A percentile compares a stretch with the other conserved stretches of the same genome.
phyloP scores from a whole-genome alignment of 768 basidiomycete species.

The Serendipita sp. region DNA sequence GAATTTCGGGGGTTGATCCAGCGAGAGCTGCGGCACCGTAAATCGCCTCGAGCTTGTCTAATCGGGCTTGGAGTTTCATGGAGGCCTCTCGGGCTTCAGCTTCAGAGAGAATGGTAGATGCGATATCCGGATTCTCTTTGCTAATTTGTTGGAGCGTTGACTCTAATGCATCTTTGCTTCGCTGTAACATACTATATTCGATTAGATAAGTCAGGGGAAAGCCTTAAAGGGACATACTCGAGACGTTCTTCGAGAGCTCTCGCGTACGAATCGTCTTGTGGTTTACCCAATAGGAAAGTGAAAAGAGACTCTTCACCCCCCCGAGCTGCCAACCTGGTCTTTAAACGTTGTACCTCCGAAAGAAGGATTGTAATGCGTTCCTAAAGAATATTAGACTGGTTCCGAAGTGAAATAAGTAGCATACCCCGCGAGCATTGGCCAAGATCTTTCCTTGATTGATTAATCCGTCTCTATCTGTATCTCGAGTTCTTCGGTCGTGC shows the following conservation, averaged over 20 bases:
- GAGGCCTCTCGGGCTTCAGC: conserved; percentile 16
- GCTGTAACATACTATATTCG: conserved; percentile 34
- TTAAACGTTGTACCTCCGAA: conserved; percentile 58
- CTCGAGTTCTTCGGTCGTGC: conserved; percentile 50
- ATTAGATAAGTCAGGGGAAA: conserved; percentile 7
- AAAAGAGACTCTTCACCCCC: conserved; percentile 56
- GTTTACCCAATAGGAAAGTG: conserved; percentile 43
- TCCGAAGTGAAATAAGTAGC: conserved; percentile 11
- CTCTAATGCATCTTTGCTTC: conserved; percentile 33
- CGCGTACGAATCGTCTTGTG: conserved; percentile 23
- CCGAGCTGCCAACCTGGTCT: conserved; percentile 59
- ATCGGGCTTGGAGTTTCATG: conserved; percentile 11
- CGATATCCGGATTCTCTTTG: conserved; percentile 36
- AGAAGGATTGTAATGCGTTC: conserved; percentile 56
- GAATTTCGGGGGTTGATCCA: conserved; percentile 32
- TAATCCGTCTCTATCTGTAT: conserved; percentile 39
- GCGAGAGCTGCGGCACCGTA: conserved; percentile 39
- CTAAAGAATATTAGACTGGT: conserved; percentile 19
- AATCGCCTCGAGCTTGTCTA: conserved; percentile 45
- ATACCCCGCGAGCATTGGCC: conserved; percentile 42
- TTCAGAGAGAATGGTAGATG: conserved; percentile 21
- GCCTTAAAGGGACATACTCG: conserved; percentile 5
- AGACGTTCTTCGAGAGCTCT: conserved; percentile 24
- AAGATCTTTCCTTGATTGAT: conserved; percentile 49
- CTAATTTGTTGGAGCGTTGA: conserved; percentile 31